Evolutionary conservation across 139 green algal species (phyloP), one percentile per base, ranked within the genome.

Genomic region (Tetradesmus obliquus): DNA sequence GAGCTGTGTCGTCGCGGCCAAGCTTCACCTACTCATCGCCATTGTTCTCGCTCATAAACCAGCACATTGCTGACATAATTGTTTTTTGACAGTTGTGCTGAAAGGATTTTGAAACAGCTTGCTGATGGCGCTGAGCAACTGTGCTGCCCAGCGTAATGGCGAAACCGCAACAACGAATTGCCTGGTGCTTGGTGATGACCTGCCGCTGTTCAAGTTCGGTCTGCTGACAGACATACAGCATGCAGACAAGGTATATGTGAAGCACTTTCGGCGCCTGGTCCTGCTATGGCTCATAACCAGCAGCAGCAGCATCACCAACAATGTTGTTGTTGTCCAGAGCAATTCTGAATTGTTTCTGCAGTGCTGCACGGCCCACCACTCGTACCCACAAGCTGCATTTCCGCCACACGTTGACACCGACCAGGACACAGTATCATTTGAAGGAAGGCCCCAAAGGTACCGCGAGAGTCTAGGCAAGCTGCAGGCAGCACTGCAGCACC

Each of bases 401-500:
- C 62, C 24, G 66, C 17, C 66, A 24, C 66, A 1, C 6, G 3
- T 4, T 24, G 5, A 7, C 15, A 76, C n/a, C 66, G 2, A 45
- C 3, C 90, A 96, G 94, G 94, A 93, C 5, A 91, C 93, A 79
- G 88, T 92, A 0, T 32, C 88, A 69, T 93, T 93, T 45, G 96
- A 98, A 51, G 93, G 90, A 4, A 90, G 95, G 20, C 32, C 55
- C 15, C 96, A 97, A 92, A 91, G 95, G 0, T 98, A 95, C 84
- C 76, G 95, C 5, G 90, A 98, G 15, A 96, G 90, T 32, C 92
- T 93, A 13, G 90, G 55, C 19, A 97, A 97, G 87, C 92, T 98
- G n/a, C 55, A 76, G n/a, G 86, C 84, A n/a, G 95, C 95, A 2
- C 82, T 97, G 2, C 60, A 88, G 0, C 45, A 89, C 19, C 84